Evolutionary conservation across 1,284 basidiomycete species (phyloP), one percentile per base, ranked within the genome.

Genomic region (Ustilago sp.): DNA sequence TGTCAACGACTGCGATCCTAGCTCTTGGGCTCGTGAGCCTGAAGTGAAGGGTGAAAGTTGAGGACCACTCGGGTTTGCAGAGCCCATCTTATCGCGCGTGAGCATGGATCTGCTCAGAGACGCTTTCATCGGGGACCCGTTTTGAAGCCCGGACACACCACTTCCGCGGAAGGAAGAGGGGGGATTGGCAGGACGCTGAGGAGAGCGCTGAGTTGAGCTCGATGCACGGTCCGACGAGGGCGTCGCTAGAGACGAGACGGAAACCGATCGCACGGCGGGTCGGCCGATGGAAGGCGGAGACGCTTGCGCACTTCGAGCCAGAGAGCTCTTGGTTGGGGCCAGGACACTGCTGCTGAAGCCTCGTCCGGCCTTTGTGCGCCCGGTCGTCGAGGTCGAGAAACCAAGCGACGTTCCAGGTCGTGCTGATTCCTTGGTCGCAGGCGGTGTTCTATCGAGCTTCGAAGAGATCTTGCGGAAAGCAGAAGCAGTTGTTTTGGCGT

Each of bases 251-350:
- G 60, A 66, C 15, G 69, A 66, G 9, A 63, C 32, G 5, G 63
- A 56, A 5, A 45, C 32, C 5, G 69, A 66, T 52, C 60, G 52
- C 28, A 39, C 45, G 8, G 63, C 35, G 8, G 56, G 19, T 15
- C 50, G 54, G 13, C 36, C 45, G 13, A 45, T 55, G 8, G 63
- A 63, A 0, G 63, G 56, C 3, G 69, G 57, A 19, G 63, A 56
- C 9, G 45, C 56, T 41, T 72, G 69, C 19, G 67, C 63, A 13
- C 69, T 67, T 36, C 63, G 59, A 8, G 69, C 69, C 47, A 66
- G 19, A n/a, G 69, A 72, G 57, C 69, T 72, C 38, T 67, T 72
- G 11, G 69, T 72, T 0, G 69, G 69, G 34, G 63, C 69, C 57
- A 66, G 13, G 17, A 72, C 55, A 28, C 63, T 66, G 57, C 59